Percentiles rank a stretch among this genome's conserved stretches.
Conservation (phyloP, 352 stramenopile species). For the Phytophthora pisi region DNA sequence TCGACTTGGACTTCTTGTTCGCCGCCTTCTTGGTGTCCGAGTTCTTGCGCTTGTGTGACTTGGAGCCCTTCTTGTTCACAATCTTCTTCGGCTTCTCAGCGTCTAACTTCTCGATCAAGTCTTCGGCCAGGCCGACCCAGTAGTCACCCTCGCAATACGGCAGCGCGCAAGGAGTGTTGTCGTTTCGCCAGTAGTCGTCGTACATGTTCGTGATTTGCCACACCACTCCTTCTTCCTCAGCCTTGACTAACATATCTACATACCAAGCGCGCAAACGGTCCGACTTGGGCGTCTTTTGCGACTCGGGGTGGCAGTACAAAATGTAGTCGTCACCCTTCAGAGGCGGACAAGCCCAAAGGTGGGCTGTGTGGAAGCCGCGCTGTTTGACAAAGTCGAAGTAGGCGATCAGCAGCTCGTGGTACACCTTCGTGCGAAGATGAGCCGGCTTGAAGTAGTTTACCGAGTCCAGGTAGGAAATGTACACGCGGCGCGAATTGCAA, state of each 20-base stretch:
- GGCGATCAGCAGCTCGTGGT: slow-evolving; percentile 98
- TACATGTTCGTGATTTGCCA: slow-evolving; percentile 96
- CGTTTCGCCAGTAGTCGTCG: slow-evolving; percentile 93
- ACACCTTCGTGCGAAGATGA: slow-evolving; percentile 97
- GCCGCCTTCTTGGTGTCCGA: slow-evolving; percentile 68
- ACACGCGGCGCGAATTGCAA: slow-evolving; percentile 96
- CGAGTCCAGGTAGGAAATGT: slow-evolving; percentile 99
- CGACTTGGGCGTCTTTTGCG: slow-evolving; percentile 99
- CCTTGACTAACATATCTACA: slow-evolving; percentile 88
- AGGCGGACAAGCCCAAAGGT: slow-evolving; percentile 99
- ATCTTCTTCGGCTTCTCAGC: slow-evolving; percentile 82
- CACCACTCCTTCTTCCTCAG: slow-evolving; percentile 91
- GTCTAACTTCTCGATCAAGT: slow-evolving; percentile 91
- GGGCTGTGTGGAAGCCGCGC: slow-evolving; percentile 97
- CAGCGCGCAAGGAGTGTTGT: slow-evolving; percentile 84
- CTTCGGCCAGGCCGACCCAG: slow-evolving; percentile 86
- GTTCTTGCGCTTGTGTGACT: slow-evolving; percentile 67
- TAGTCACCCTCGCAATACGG: slow-evolving; percentile 91
- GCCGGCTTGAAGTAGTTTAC: slow-evolving; percentile 99
- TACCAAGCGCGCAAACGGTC: slow-evolving; percentile 98
- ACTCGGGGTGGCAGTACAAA: slow-evolving; percentile 98
- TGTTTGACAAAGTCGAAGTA: slow-evolving; percentile 98
- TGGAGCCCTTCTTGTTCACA: slow-evolving; percentile 53
- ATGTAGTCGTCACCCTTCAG: slow-evolving; percentile 99
- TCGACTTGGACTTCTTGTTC: slow-evolving; percentile 78